A percentile compares a stretch with the other conserved stretches of the same genome.
Conservation (phyloP, 2,329 filamentous ascomycete genomes). For the Epichloe elymi region DNA sequence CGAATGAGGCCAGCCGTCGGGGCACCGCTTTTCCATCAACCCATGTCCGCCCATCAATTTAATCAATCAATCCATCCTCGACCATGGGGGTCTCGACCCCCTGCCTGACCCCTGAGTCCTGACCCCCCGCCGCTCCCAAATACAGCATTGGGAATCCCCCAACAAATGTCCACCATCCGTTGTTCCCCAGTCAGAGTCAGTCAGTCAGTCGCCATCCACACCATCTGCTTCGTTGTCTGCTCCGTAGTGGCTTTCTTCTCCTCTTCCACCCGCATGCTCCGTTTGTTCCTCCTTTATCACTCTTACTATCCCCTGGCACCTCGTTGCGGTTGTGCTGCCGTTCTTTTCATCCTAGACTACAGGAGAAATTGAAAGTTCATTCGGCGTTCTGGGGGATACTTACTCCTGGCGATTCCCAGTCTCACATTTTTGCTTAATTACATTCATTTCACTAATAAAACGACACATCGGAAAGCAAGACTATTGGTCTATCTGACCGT, state of each 20-base stretch:
- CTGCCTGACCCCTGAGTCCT: neutral
- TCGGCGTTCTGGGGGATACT: neutral
- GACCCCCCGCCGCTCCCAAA: neutral
- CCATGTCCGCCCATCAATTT: no score
- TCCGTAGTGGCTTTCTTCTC: neutral
- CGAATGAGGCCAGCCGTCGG: no score
- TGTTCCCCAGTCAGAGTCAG: neutral
- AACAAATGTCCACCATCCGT: neutral
- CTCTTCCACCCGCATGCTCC: neutral
- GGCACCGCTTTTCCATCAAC: no score
- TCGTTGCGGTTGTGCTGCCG: neutral
- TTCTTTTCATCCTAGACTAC: neutral
- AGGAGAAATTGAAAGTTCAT: neutral
- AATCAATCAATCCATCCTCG: neutral
- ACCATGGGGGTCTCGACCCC: neutral
- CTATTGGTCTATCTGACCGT: neutral
- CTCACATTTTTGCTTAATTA: neutral
- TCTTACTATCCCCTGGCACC: neutral
- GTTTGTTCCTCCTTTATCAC: conserved; percentile 1
- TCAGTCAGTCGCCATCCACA: neutral
- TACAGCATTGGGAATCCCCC: no score
- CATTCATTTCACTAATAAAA: neutral
- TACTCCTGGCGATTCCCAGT: conserved; percentile 3
- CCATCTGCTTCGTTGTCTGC: neutral
- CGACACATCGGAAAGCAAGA: neutral